Evolutionary conservation across 176 grass and related monocot species (phyloP), one percentile per base, ranked within the genome.

Genomic region (Avena eriantha): DNA sequence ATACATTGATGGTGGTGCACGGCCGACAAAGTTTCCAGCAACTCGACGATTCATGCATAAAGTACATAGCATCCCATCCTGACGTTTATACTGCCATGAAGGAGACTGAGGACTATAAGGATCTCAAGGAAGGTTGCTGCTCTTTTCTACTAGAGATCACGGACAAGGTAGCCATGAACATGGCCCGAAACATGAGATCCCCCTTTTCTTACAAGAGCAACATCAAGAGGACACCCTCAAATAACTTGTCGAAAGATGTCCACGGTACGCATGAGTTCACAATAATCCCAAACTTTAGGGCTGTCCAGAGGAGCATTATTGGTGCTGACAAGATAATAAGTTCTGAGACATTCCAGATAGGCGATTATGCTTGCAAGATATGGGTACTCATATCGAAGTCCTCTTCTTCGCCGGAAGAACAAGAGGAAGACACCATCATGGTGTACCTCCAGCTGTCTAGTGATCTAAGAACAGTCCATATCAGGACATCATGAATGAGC

Each of bases 281-380:
- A 39, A 70, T 70, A 39, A 70, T 70, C 8, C 68, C 35, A 7
- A n/a, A 70, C 35, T 70, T 70, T 70, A 70, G 68, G 18, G 34
- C 68, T n/a, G 4, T 43, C 8, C 68, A 70, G 8, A 70, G 65
- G 16, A 36, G 65, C 65, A 18, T 41, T 70, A 2, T 8, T 70
- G 39, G 39, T 41, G 17, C 0, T 5, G 68, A 21, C 18, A 10
- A 9, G 8, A 8, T n/a, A 0, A 69, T 69, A 4, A 0, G 67
- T 12, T 70, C 67, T 0, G 67, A 18, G 34, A 21, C 1, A 41
- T 70, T 70, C 17, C 35, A n/a, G 3, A 39, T 70, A 21, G 35
- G 67, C 9, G 35, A 35, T 10, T 70, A 70, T 18, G 19, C 36
- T 1, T 70, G 67, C 35, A 19, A 11, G 7, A 35, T 70, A 43